Evolutionary conservation across 805 yeast species (phyloP).

Genomic region (Kazachstania psychrophila): DNA sequence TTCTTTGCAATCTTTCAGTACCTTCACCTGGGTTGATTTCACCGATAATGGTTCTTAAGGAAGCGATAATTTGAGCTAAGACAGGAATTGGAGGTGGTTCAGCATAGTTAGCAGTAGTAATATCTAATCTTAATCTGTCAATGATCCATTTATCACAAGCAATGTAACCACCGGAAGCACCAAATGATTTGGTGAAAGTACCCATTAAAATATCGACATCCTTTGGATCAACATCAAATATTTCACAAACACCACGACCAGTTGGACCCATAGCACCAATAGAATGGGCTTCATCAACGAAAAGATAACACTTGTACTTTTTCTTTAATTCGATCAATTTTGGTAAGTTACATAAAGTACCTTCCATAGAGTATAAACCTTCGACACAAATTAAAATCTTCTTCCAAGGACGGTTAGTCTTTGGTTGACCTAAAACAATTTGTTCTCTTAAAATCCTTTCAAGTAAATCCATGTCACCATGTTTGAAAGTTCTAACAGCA

Average conservation of each 20-base stretch:
- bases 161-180: slow-evolving; percentile 97
- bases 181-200: slow-evolving; percentile 92
- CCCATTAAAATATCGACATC: slow-evolving; percentile 91
- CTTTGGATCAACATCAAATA: slow-evolving; percentile 68
- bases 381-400: slow-evolving; percentile 79
- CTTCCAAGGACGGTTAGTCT: slow-evolving; percentile 93
- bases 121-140: slow-evolving; percentile 63
- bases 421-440: slow-evolving; percentile 90
- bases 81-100: slow-evolving; percentile 92
- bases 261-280: slow-evolving; percentile 96
- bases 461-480: slow-evolving; percentile 75
- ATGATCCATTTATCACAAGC: slow-evolving; percentile 67
- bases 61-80: slow-evolving; percentile 73
- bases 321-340: slow-evolving; percentile 59
- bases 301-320: slow-evolving; percentile 80
- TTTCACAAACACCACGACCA: slow-evolving; percentile 94
- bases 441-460: slow-evolving; percentile 73
- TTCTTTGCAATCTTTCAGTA: slow-evolving; percentile 76
- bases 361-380: slow-evolving; percentile 90
- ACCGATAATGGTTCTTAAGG: slow-evolving; percentile 72
- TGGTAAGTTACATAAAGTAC: slow-evolving; percentile 80
- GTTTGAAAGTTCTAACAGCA: slow-evolving; percentile 82
- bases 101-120: slow-evolving; percentile 65
- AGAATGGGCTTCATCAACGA: slow-evolving; percentile 96
- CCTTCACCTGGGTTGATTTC: slow-evolving; percentile 90